These are phyloP conservation scores for Teratosphaeria gauchensis DNA, from an alignment of 2,329 filamentous ascomycete species.

Conservation along the genomic window DNA sequence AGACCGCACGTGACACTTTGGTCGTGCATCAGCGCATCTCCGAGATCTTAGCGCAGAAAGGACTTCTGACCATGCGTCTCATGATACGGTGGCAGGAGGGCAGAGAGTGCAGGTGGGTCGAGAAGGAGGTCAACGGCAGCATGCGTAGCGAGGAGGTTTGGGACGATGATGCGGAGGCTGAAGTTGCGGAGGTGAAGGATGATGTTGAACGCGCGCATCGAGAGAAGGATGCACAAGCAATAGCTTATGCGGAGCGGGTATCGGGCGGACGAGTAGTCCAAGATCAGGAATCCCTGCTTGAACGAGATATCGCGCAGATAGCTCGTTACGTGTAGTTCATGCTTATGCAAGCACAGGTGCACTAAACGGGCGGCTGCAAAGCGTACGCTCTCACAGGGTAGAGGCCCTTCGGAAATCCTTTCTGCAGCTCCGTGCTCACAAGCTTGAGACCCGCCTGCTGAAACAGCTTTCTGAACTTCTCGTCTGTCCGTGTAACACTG, in stretches of 20 bases:
- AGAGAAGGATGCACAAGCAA: too few species aligned
- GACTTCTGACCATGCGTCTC: neutral
- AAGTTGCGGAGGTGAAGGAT: too few species aligned
- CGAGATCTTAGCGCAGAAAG: neutral
- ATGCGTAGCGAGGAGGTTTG: too few species aligned
- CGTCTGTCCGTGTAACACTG: constrained; percentile 66
- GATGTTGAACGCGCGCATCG: too few species aligned
- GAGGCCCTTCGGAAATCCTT: constrained; percentile 58
- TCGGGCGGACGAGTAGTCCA: too few species aligned
- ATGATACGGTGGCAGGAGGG: neutral
- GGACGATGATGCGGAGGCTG: too few species aligned
- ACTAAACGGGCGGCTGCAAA: too few species aligned
- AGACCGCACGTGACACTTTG: too few species aligned
- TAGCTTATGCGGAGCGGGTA: too few species aligned
- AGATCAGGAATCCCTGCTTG: neutral
- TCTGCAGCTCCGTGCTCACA: constrained; percentile 62
- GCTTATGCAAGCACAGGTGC: too few species aligned
- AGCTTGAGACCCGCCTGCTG: constrained; percentile 57
- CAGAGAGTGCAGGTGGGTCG: neutral
- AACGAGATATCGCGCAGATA: neutral
- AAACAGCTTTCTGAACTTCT: constrained; percentile 63
- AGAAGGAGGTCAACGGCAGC: too few species aligned
- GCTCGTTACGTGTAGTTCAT: too few species aligned
- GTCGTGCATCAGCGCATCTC: neutral
- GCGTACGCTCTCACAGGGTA: constrained; percentile 73